These are phyloP conservation scores for Yamadazyma conglobata DNA, from an alignment of 1,139 yeast genomes.

Conservation along the genomic window DNA sequence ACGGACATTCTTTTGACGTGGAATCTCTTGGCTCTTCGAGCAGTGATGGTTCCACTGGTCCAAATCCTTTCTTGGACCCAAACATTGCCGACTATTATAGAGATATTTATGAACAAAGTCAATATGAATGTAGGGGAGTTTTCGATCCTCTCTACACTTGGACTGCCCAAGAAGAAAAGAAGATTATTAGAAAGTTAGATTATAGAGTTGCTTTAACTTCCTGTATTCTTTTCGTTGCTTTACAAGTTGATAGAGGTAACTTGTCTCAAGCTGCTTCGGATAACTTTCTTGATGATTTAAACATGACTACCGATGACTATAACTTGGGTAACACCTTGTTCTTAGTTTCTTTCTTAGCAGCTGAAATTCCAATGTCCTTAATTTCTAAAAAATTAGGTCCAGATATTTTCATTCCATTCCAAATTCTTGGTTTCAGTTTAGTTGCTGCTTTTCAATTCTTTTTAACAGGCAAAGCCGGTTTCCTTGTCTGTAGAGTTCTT, in stretches of 20 bases:
- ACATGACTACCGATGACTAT: slow-evolving; percentile 26
- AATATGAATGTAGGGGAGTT: slow-evolving; percentile 31
- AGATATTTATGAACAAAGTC: slow-evolving; percentile 24
- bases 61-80: slow-evolving; percentile 28
- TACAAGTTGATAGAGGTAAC: slow-evolving; percentile 31
- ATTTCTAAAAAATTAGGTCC: slow-evolving; percentile 31
- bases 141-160: slow-evolving; percentile 37
- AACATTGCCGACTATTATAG: slow-evolving; percentile 26
- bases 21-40: slow-evolving; percentile 5
- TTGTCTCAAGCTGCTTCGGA: slow-evolving; percentile 29
- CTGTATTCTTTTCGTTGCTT: slow-evolving; percentile 28
- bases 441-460: slow-evolving; percentile 24
- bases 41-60: slow-evolving; percentile 4
- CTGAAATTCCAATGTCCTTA: slow-evolving; percentile 34
- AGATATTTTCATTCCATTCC: slow-evolving; percentile 32
- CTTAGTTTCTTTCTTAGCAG: slow-evolving; percentile 29
- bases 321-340: slow-evolving; percentile 30
- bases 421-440: slow-evolving; percentile 25
- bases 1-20: slow-evolving; percentile 2
- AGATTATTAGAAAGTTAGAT: slow-evolving; percentile 26
- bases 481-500: slow-evolving; percentile 25
- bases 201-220: slow-evolving; percentile 31
- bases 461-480: slow-evolving; percentile 19
- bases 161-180: slow-evolving; percentile 32
- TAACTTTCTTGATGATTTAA: slow-evolving; percentile 25